phyloP scores from a whole-genome alignment of 129 eudicot species.

The Centella asiatica region DNA sequence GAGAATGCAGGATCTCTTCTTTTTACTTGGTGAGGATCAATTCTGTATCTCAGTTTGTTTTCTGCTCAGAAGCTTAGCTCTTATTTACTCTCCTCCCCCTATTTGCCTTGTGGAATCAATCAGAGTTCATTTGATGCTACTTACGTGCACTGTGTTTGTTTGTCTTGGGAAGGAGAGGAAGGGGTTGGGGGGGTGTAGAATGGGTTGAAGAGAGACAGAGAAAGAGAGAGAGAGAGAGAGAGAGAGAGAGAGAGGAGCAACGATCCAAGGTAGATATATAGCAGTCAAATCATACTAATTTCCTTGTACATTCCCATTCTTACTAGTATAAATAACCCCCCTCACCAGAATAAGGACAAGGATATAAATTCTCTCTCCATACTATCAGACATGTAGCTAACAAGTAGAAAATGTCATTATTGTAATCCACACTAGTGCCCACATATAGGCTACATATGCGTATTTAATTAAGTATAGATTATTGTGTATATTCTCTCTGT shows the following conservation, averaged over 20 bases:
- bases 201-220: too few relatives aligned
- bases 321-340: neutral
- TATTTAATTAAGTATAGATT: too few relatives aligned
- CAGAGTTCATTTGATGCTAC: too few relatives aligned
- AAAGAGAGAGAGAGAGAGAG: neutral
- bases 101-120: neutral
- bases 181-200: too few relatives aligned
- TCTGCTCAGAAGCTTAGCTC: neutral
- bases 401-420: slow-evolving; percentile 1
- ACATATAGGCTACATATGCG: neutral
- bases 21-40: neutral
- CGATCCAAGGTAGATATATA: neutral
- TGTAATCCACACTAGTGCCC: neutral
- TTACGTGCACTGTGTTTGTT: too few relatives aligned
- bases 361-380: neutral
- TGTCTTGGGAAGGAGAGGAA: too few relatives aligned
- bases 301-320: neutral
- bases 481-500: neutral
- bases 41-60: neutral
- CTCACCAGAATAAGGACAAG: neutral
- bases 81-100: too few relatives aligned
- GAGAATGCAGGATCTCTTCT: neutral
- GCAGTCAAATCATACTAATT: neutral
- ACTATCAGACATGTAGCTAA: slow-evolving; percentile 1
- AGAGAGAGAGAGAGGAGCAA: neutral